phyloP scores from a whole-genome alignment of 352 stramenopile species.

The Elongisporangium undulatum region DNA sequence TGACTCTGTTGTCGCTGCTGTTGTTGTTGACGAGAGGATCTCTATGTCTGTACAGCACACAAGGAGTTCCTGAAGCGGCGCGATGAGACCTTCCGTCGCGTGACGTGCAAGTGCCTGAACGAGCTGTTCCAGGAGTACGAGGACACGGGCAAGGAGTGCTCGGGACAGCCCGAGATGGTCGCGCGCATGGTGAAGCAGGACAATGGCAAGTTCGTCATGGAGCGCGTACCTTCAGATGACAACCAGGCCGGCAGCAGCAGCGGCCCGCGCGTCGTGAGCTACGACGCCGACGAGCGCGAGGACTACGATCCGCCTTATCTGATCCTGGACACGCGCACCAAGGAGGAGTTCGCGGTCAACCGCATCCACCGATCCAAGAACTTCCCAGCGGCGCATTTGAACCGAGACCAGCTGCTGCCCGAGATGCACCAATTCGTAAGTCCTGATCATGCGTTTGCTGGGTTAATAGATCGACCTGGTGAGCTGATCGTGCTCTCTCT shows the following conservation, averaged over 20 bases:
- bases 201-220: constrained; percentile 65
- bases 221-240: constrained; percentile 46
- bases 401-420: constrained; percentile 55
- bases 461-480: not conserved
- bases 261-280: constrained; percentile 69
- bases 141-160: constrained; percentile 29
- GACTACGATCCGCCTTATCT: constrained; percentile 75
- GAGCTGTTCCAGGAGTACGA: constrained; percentile 80
- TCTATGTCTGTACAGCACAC: constrained; percentile 25
- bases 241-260: constrained; percentile 23
- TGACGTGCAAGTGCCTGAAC: constrained; percentile 58
- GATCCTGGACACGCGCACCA: constrained; percentile 62
- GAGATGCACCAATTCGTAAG: constrained; percentile 71
- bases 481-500: not conserved
- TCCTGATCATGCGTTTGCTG: too few relatives aligned
- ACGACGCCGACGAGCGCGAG: constrained; percentile 70
- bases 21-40: not conserved
- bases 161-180: constrained; percentile 59
- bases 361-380: constrained; percentile 67
- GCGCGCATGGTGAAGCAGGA: constrained; percentile 66
- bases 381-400: constrained; percentile 52
- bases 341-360: constrained; percentile 66
- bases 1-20: not conserved
- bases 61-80: constrained; percentile 79
- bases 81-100: constrained; percentile 76